These are phyloP conservation scores for Malus sylvestris DNA, from an alignment of 306 rosid species.

Conservation along the genomic window DNA sequence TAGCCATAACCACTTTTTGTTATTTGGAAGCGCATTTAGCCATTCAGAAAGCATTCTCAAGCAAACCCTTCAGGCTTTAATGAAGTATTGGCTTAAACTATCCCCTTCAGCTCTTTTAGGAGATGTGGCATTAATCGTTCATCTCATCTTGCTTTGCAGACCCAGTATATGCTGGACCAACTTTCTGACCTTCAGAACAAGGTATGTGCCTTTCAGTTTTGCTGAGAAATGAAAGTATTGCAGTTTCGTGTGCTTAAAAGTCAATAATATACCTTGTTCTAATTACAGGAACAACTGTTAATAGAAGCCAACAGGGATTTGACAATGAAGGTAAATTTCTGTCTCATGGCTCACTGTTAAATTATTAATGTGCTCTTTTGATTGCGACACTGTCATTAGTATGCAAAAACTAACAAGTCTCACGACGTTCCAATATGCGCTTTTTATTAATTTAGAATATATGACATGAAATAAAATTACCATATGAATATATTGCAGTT, in stretches of 20 bases:
- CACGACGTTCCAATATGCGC: background rate
- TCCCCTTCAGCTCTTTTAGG: background rate
- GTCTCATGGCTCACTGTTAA: background rate
- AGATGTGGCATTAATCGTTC: background rate
- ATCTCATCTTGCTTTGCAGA: slow-evolving; percentile 45
- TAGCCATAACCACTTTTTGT: too few species aligned
- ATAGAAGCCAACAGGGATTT: slow-evolving; percentile 75
- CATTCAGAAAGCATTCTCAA: too few species aligned
- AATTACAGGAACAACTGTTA: slow-evolving; percentile 67
- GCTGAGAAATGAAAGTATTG: background rate
- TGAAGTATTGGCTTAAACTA: background rate
- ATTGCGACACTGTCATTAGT: background rate
- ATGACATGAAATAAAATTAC: background rate
- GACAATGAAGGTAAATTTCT: slow-evolving; percentile 52
- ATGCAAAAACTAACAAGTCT: background rate
- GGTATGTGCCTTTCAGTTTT: slow-evolving; percentile 32
- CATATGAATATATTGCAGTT: slow-evolving; percentile 39
- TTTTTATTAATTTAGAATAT: background rate
- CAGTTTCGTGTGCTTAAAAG: background rate
- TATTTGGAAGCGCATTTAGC: too few species aligned
- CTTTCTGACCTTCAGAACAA: slow-evolving; percentile 81
- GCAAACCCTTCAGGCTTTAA: too few species aligned
- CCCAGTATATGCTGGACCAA: slow-evolving; percentile 95
- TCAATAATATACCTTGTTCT: background rate
- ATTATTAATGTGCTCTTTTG: background rate